Evolutionary conservation across 768 basidiomycete species (phyloP).

Genomic region (Termitomyces sp.): DNA sequence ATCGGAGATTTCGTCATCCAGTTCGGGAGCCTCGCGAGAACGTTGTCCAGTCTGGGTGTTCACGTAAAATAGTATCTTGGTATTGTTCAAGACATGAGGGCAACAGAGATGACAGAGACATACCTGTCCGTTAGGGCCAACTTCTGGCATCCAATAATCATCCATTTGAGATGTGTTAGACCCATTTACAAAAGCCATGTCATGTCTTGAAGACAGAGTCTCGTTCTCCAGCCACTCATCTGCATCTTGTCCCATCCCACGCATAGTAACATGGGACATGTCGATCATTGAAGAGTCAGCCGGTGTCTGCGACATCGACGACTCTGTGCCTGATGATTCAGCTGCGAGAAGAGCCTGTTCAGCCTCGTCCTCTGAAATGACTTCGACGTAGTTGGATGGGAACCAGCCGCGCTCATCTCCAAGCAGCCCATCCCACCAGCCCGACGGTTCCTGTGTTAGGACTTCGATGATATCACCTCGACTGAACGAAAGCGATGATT

Average conservation of each 20-base stretch:
- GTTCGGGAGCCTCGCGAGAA: constrained; percentile 82
- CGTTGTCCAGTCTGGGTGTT: constrained; percentile 86
- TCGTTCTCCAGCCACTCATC: constrained; percentile 60
- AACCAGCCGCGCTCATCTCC: constrained; percentile 94
- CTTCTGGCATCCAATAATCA: constrained; percentile 90
- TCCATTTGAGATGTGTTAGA: constrained; percentile 43
- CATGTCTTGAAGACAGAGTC: constrained; percentile 28
- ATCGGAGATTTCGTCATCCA: constrained; percentile 61
- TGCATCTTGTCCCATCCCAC: constrained; percentile 34
- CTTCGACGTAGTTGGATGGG: constrained; percentile 89
- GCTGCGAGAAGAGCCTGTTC: constrained; percentile 58
- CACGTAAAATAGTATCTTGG: constrained; percentile 85
- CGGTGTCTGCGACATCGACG: constrained; percentile 18
- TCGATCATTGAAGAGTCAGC: constrained; percentile 36
- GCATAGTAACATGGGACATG: constrained; percentile 46
- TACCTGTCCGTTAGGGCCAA: constrained; percentile 82
- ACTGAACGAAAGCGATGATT: constrained; percentile 84
- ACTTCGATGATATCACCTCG: constrained; percentile 93
- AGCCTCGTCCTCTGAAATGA: constrained; percentile 78
- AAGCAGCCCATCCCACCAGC: constrained; percentile 98
- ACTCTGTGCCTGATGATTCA: constrained; percentile 38
- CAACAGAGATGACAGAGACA: constrained; percentile 19
- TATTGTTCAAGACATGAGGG: not conserved
- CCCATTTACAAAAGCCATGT: constrained; percentile 25
- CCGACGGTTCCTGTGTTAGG: constrained; percentile 83